Evolutionary conservation across 2,329 filamentous ascomycete species (phyloP).

Genomic region (Volutella citrinella): DNA sequence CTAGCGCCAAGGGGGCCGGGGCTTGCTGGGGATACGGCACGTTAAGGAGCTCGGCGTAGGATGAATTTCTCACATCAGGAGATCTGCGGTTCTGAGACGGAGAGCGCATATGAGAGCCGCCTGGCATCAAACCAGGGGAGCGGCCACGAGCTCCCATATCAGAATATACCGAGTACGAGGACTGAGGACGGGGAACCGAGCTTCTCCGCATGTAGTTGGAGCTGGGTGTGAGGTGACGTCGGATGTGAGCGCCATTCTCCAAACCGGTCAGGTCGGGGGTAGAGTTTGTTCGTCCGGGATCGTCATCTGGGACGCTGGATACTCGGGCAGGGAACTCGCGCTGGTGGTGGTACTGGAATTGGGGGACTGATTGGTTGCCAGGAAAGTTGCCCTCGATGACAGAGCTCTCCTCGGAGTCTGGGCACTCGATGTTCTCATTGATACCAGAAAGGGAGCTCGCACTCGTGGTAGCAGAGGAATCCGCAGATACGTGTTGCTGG

Average conservation of each 20-base stretch:
- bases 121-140: conserved; percentile 48
- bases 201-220: conserved; percentile 53
- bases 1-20: conserved; percentile 64
- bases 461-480: conserved; percentile 54
- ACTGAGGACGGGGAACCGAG: conserved; percentile 67
- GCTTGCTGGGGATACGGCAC: conserved; percentile 77
- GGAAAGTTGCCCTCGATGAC: conserved; percentile 43
- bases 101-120: conserved; percentile 42
- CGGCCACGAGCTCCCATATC: conserved; percentile 65
- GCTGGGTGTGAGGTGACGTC: conserved; percentile 61
- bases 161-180: conserved; percentile 71
- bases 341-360: conserved; percentile 63
- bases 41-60: conserved; percentile 60
- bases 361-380: conserved; percentile 47
- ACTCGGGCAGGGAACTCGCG: conserved; percentile 41
- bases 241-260: conserved; percentile 51
- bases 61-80: conserved; percentile 50
- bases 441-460: conserved; percentile 53
- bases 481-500: conserved; percentile 45
- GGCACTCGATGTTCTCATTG: conserved; percentile 45
- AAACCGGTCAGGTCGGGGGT: conserved; percentile 49
- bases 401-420: conserved; percentile 49
- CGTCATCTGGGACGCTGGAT: conserved; percentile 41
- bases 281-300: conserved; percentile 44
- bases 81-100: conserved; percentile 54